phyloP scores from a whole-genome alignment of 768 basidiomycete genomes.

The Tulasnella sp. region DNA sequence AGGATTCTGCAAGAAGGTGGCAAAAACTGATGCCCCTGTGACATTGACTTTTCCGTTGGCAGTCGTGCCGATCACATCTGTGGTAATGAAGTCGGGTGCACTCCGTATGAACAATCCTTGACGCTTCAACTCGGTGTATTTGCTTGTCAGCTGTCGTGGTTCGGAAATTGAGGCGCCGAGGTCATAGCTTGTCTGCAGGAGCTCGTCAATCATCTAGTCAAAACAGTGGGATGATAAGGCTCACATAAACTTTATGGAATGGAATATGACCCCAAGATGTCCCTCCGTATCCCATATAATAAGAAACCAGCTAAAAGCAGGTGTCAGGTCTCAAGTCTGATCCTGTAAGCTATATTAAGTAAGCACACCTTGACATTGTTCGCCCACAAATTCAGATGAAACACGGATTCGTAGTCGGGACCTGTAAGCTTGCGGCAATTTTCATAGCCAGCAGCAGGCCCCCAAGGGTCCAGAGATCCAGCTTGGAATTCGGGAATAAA shows the following conservation, averaged over 20 bases:
- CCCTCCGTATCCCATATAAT: conserved; percentile 36
- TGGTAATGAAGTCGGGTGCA: conserved; percentile 67
- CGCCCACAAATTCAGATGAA: conserved; percentile 65
- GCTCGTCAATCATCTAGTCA: no score
- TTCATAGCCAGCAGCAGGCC: conserved; percentile 30
- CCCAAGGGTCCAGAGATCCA: conserved; percentile 65
- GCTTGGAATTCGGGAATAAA: conserved; percentile 68
- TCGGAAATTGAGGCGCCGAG: conserved; percentile 40
- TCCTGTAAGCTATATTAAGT: conserved; percentile 77
- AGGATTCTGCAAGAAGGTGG: conserved; percentile 54
- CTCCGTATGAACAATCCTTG: conserved; percentile 70
- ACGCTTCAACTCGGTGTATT: conserved; percentile 64
- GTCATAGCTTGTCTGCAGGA: no score
- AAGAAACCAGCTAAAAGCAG: neutral
- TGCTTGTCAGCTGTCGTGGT: conserved; percentile 42
- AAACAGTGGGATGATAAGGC: conserved; percentile 69
- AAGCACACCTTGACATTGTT: conserved; percentile 68
- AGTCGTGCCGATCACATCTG: conserved; percentile 55
- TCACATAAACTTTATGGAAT: conserved; percentile 40
- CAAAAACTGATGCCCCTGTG: conserved; percentile 39
- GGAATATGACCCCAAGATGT: conserved; percentile 76
- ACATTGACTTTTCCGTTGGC: conserved; percentile 29
- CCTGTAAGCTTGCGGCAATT: conserved; percentile 55
- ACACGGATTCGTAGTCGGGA: conserved; percentile 61
- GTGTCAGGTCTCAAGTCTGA: conserved; percentile 15